Conservation (phyloP, 2,329 filamentous ascomycete genomes). For the Trichoderma citrinoviride region DNA sequence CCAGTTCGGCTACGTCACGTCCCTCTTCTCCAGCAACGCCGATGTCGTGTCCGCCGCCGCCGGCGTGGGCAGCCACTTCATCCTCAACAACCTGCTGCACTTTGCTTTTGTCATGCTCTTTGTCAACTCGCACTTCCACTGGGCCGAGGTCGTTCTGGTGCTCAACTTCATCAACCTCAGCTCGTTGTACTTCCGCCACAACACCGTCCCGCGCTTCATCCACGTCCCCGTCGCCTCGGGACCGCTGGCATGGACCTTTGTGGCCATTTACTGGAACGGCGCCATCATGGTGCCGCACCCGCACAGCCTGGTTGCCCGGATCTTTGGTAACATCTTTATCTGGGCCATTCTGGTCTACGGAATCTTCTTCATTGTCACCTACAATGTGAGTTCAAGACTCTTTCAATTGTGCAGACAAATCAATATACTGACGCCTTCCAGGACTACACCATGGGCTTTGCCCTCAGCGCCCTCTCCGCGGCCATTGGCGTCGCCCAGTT, state of each 20-base stretch:
- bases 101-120: conserved; percentile 83
- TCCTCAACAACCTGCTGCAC: conserved; percentile 79
- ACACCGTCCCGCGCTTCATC: conserved; percentile 67
- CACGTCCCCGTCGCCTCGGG: conserved; percentile 73
- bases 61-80: conserved; percentile 79
- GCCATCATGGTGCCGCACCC: conserved; percentile 75
- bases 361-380: conserved; percentile 68
- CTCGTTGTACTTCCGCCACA: conserved; percentile 77
- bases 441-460: conserved; percentile 77
- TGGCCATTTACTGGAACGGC: conserved; percentile 86
- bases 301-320: conserved; percentile 64
- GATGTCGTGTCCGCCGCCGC: conserved; percentile 66
- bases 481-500: conserved; percentile 78
- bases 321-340: conserved; percentile 83
- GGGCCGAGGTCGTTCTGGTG: conserved; percentile 71
- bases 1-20: conserved; percentile 71
- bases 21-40: conserved; percentile 68
- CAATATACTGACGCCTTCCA: conserved; percentile 25
- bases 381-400: conserved; percentile 54
- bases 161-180: conserved; percentile 81
- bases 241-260: conserved; percentile 79
- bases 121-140: conserved; percentile 70
- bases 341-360: conserved; percentile 80
- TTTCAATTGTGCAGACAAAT: background rate
- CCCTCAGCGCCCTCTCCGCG: conserved; percentile 68